Conservation (phyloP, 768 basidiomycete species). For the Boletales sp. region DNA sequence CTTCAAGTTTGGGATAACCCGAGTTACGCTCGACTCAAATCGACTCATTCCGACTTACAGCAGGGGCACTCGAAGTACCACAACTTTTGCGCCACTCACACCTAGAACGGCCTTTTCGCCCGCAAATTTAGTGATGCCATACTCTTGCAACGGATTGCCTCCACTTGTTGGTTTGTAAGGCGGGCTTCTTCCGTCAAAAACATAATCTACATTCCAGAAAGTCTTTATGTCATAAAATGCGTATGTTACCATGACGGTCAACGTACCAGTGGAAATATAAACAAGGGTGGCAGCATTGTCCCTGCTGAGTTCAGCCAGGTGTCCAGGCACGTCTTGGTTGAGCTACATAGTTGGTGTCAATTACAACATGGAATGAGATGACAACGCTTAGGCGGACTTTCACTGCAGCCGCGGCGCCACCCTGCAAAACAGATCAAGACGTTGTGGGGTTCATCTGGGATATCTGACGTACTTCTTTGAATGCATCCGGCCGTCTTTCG, state of each 20-base stretch:
- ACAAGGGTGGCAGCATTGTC: constrained; percentile 66
- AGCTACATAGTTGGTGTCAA: constrained; percentile 44
- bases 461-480: constrained; percentile 64
- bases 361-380: background rate
- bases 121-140: constrained; percentile 82
- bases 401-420: constrained; percentile 65
- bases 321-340: constrained; percentile 72
- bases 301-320: constrained; percentile 65
- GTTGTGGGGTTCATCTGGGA: background rate
- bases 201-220: constrained; percentile 63
- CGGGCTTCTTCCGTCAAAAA: constrained; percentile 91
- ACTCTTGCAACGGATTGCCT: constrained; percentile 85
- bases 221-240: constrained; percentile 6
- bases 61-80: constrained; percentile 87
- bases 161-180: constrained; percentile 75
- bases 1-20: constrained; percentile 36
- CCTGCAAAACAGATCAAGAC: background rate
- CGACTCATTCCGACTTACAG: constrained; percentile 47
- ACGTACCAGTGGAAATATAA: constrained; percentile 87
- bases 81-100: constrained; percentile 50
- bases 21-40: constrained; percentile 1
- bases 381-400: constrained; percentile 40
- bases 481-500: constrained; percentile 89
- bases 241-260: background rate
- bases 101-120: constrained; percentile 79